phyloP scores from a whole-genome alignment of 2,329 filamentous ascomycete genomes.

The Grosmannia huntii region DNA sequence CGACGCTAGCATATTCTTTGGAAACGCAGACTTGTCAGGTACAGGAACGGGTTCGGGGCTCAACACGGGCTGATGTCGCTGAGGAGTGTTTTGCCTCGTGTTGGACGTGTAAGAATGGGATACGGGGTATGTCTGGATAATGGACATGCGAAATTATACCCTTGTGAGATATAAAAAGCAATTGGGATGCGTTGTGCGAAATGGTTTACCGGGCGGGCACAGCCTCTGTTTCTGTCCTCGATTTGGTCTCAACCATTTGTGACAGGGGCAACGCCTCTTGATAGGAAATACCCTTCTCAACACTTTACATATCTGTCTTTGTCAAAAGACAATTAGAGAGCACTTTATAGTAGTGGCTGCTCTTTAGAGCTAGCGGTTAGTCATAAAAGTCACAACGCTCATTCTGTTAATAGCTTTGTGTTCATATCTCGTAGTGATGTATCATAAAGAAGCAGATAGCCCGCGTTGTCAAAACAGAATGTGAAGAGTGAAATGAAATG shows the following conservation, averaged over 20 bases:
- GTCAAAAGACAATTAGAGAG: no score
- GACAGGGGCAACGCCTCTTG: not conserved
- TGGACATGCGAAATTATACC: not conserved
- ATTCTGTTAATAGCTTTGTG: not conserved
- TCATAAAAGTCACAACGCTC: no score
- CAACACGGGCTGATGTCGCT: not conserved
- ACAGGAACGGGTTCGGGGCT: not conserved
- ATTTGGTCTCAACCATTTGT: not conserved
- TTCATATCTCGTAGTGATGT: not conserved
- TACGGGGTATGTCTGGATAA: not conserved
- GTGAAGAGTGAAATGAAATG: not conserved
- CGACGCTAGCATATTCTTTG: not conserved
- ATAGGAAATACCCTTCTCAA: conserved; percentile 5
- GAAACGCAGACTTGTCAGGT: not conserved
- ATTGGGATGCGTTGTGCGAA: not conserved
- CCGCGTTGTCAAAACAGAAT: not conserved
- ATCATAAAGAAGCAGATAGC: not conserved
- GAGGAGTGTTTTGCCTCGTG: not conserved
- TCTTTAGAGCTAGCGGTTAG: no score
- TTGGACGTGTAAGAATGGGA: not conserved
- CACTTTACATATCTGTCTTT: no score
- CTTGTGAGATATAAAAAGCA: not conserved
- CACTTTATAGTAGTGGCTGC: no score
- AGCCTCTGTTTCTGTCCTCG: not conserved
- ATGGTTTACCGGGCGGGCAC: not conserved